Conservation (phyloP, 495 filamentous ascomycete genomes). For the Pyrenula massariospora region DNA sequence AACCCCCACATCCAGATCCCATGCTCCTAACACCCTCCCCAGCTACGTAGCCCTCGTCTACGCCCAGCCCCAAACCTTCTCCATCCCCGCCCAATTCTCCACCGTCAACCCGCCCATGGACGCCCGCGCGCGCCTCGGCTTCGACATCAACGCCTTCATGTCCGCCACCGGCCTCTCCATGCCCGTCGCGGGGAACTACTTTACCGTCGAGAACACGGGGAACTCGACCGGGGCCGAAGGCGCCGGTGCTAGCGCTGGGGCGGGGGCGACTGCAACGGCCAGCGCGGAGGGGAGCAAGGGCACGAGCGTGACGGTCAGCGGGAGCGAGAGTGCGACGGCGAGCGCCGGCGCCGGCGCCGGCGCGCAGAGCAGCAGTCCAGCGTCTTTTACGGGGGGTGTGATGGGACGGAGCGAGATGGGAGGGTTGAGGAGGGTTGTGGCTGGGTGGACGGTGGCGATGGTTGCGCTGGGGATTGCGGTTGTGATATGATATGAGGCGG, state of each 20-base stretch:
- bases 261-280: slow-evolving; percentile 1
- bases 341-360: not conserved
- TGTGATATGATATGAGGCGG: not conserved
- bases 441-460: not conserved
- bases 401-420: not conserved
- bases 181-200: slow-evolving; percentile 25
- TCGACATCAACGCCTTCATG: slow-evolving; percentile 20
- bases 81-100: slow-evolving; percentile 17
- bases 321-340: not conserved
- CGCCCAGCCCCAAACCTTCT: slow-evolving; percentile 16
- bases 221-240: not conserved
- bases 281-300: slow-evolving; percentile 10
- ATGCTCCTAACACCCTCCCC: slow-evolving; percentile 5
- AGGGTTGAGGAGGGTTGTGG: not conserved
- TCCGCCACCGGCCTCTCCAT: slow-evolving; percentile 13
- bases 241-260: too few species aligned
- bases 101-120: slow-evolving; percentile 14
- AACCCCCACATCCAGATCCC: not conserved
- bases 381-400: not conserved
- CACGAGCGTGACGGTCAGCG: slow-evolving; percentile 1
- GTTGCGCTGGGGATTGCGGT: not conserved
- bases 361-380: not conserved
- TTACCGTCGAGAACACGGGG: slow-evolving; percentile 16
- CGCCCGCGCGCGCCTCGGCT: slow-evolving; percentile 16
- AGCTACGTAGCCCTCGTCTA: slow-evolving; percentile 28